These are phyloP conservation scores for Eleusine coracana DNA, from an alignment of 176 grass and related monocot species.

Conservation along the genomic window DNA sequence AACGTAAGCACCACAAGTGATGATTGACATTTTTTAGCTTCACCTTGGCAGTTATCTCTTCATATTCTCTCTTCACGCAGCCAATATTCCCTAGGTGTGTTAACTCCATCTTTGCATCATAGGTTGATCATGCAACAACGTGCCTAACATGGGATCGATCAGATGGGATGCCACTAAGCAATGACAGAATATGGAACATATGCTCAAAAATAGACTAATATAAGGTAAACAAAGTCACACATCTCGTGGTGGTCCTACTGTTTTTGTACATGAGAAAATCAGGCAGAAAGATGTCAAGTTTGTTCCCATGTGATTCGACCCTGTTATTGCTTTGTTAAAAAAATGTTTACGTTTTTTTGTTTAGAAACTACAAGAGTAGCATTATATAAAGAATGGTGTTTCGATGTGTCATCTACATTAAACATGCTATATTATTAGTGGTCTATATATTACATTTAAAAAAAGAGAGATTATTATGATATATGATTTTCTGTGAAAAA, in stretches of 20 bases:
- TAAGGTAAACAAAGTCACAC: conserved; percentile 2
- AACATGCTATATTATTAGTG: too few relatives aligned
- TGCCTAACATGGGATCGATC: conserved; percentile 33
- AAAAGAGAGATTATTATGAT: not conserved
- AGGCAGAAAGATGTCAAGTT: conserved; percentile 23
- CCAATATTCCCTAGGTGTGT: conserved; percentile 41
- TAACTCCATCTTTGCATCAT: conserved; percentile 29
- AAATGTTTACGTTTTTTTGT: not conserved
- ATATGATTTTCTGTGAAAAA: not conserved
- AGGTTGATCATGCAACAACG: conserved; percentile 19
- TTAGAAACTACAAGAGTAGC: not conserved
- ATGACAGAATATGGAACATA: conserved; percentile 43
- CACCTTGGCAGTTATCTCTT: conserved; percentile 21
- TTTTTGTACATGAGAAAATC: conserved; percentile 13
- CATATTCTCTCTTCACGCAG: conserved; percentile 2
- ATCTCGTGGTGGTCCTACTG: conserved; percentile 21
- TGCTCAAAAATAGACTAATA: conserved; percentile 25
- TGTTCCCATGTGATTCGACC: not conserved
- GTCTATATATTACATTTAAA: too few relatives aligned
- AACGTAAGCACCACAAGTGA: not conserved
- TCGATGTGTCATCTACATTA: not conserved
- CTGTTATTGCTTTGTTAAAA: not conserved
- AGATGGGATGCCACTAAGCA: conserved; percentile 45
- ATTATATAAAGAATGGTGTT: not conserved
- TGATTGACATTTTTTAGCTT: conserved; percentile 1